Evolutionary conservation across 176 grass and related monocot species (phyloP).

Genomic region (Phyllostachys edulis): DNA sequence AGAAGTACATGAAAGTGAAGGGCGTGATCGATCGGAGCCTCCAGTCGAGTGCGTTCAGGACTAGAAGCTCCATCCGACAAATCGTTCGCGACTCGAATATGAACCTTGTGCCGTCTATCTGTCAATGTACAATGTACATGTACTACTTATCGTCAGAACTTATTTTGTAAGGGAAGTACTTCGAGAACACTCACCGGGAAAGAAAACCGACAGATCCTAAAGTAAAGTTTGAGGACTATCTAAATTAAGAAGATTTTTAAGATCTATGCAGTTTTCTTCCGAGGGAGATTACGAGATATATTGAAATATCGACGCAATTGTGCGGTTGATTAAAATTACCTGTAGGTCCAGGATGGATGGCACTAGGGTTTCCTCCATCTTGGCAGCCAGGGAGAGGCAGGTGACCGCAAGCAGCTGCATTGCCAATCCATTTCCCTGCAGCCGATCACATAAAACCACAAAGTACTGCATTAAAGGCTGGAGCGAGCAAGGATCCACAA

Average conservation of each 20-base stretch:
- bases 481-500: background rate
- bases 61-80: slow-evolving; percentile 60
- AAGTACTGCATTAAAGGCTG: slow-evolving; percentile 4
- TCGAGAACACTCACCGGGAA: background rate
- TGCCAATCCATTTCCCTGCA: slow-evolving; percentile 46
- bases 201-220: background rate
- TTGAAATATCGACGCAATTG: background rate
- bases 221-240: background rate
- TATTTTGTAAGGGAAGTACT: background rate
- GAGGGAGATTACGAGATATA: background rate
- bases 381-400: slow-evolving; percentile 49
- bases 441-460: slow-evolving; percentile 8
- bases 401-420: slow-evolving; percentile 43
- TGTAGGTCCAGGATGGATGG: slow-evolving; percentile 43
- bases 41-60: slow-evolving; percentile 55
- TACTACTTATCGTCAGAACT: background rate
- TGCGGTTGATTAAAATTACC: background rate
- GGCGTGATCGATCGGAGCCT: slow-evolving; percentile 47
- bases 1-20: slow-evolving; percentile 51
- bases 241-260: background rate
- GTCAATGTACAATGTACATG: slow-evolving; percentile 4
- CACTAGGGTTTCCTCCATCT: slow-evolving; percentile 41
- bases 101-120: slow-evolving; percentile 42
- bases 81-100: slow-evolving; percentile 47
- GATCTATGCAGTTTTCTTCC: background rate